phyloP scores from a whole-genome alignment of 768 basidiomycete genomes.

The Lentinula edodes region DNA sequence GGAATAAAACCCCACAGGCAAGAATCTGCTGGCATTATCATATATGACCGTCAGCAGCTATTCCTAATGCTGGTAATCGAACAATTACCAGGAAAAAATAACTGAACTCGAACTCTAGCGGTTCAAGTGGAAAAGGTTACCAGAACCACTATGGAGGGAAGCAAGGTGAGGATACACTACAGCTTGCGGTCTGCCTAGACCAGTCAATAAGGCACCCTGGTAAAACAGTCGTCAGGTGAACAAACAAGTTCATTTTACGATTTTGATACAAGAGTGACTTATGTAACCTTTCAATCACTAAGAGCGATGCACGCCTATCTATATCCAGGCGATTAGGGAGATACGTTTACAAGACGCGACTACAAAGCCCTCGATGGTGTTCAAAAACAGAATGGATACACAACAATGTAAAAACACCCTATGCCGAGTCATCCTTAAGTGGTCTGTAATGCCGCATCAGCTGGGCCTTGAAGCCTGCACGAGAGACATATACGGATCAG shows the following conservation, averaged over 20 bases:
- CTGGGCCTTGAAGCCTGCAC: conserved; percentile 64
- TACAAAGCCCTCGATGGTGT: neutral
- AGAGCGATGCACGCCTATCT: neutral
- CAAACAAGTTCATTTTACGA: neutral
- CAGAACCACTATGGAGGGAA: conserved; percentile 3
- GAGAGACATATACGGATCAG: neutral
- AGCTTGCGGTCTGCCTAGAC: conserved; percentile 6
- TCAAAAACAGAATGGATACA: neutral
- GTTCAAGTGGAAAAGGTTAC: neutral
- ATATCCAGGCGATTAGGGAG: neutral
- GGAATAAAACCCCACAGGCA: neutral
- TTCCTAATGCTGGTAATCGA: neutral
- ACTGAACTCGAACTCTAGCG: neutral
- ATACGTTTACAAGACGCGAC: neutral
- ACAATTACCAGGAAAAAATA: neutral
- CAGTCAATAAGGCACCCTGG: conserved; percentile 4
- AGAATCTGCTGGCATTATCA: neutral
- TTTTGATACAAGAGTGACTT: conserved; percentile 5
- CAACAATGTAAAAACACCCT: neutral
- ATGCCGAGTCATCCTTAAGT: conserved; percentile 30
- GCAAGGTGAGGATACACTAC: neutral
- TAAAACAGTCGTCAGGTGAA: neutral
- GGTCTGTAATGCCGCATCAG: conserved; percentile 71
- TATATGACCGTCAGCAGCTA: neutral
- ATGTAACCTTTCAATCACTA: neutral